Percentiles rank a stretch among this genome's conserved stretches.
These are phyloP conservation scores for Pichia membranifaciens DNA, from an alignment of 805 yeast species.

Conservation along the genomic window DNA sequence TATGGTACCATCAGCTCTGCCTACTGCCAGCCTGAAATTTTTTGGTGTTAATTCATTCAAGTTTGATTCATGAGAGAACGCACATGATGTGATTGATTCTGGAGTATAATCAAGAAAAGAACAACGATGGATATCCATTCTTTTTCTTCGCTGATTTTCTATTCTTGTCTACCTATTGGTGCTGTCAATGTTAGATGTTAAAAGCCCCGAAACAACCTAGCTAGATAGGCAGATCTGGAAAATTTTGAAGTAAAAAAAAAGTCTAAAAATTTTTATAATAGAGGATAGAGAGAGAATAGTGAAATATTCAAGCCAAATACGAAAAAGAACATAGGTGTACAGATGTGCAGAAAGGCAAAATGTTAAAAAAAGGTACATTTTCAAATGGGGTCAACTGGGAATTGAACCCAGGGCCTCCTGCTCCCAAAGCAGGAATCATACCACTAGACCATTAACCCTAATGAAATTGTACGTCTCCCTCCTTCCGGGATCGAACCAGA, in stretches of 20 bases:
- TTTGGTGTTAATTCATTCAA: slow-evolving; percentile 38
- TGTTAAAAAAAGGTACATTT: background rate
- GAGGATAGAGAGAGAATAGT: background rate
- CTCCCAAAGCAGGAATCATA: slow-evolving; percentile 54
- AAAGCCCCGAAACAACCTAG: too few species aligned
- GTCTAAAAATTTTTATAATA: background rate
- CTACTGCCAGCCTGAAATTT: slow-evolving; percentile 78
- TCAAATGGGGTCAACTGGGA: slow-evolving; percentile 36
- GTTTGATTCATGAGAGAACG: slow-evolving; percentile 62
- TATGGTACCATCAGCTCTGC: slow-evolving; percentile 89
- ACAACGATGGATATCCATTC: slow-evolving; percentile 81
- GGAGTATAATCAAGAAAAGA: slow-evolving; percentile 87
- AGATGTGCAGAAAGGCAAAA: background rate
- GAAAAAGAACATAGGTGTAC: background rate
- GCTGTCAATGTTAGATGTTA: too few species aligned
- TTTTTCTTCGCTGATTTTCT: background rate
- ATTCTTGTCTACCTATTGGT: too few species aligned
- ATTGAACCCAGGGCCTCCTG: slow-evolving; percentile 53
- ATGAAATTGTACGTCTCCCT: slow-evolving; percentile 5
- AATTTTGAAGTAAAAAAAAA: background rate
- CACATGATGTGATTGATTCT: slow-evolving; percentile 72
- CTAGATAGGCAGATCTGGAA: background rate
- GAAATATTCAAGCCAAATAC: background rate
- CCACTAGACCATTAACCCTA: slow-evolving; percentile 43
- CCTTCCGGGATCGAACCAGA: slow-evolving; percentile 19